Evolutionary conservation across 495 filamentous ascomycete species (phyloP), one percentile per base, ranked within the genome.

Genomic region (Hypomontagnella monticulosa): DNA sequence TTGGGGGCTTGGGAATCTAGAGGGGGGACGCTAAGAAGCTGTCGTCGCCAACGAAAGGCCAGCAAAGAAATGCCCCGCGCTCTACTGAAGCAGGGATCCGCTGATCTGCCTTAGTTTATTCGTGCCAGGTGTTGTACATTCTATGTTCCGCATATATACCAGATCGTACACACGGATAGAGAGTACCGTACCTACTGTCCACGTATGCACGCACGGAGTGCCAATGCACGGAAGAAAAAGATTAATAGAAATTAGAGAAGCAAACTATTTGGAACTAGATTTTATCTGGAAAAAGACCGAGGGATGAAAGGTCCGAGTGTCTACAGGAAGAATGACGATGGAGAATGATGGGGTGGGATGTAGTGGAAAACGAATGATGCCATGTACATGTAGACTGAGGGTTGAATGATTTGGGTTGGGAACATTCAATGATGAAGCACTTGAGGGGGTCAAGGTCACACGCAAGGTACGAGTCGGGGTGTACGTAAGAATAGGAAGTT

Each of bases 91-190:
- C 42, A 63, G 40, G 66, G 66, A 64, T 69, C 60, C 60, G 60
- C 55, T 53, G 60, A 64, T 69, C 56, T 52, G 34, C 46, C 50
- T 61, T 64, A 64, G 66, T 69, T 64, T 11, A 69, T 61, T 69
- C 66, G 66, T 63, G 66, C 66, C 66, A 69, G 66, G 50, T 69
- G 59, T 63, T 60, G 60, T 59, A 67, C 11, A n/a, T n/a, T n/a
- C n/a, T n/a, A n/a, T n/a, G n/a, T n/a, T n/a, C n/a, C n/a, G n/a
- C n/a, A 37, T 67, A 41, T 30, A 57, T 48, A 53, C 37, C 18
- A 49, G 46, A 50, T 12, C 7, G 32, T 6, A 34, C 16, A 5
- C 11, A 18, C 4, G 4, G 23, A 5, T 8, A 16, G n/a, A 12
- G n/a, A 27, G 7, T 34, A 16, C 9, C n/a, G n/a, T 38, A 11